A percentile compares a stretch with the other conserved stretches of the same genome.
These are phyloP conservation scores for Acanthamoeba lenticulata DNA, from an alignment of 208 protist genomes.

Conservation along the genomic window DNA sequence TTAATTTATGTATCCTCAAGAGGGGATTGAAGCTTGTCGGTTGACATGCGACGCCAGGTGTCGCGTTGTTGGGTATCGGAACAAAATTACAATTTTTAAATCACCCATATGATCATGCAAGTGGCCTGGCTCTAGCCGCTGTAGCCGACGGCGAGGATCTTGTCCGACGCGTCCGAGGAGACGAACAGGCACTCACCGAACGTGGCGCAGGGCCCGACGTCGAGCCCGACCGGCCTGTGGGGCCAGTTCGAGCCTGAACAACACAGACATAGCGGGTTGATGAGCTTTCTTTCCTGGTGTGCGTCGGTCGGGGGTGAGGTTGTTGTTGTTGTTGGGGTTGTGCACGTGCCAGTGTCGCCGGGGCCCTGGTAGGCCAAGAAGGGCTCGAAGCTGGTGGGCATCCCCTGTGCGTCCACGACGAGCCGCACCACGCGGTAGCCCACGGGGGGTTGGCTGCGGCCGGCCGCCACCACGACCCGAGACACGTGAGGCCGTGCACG, in stretches of 20 bases:
- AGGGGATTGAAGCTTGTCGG: no score
- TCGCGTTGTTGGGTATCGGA: no score
- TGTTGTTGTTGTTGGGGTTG: background rate
- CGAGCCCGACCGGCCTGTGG: background rate
- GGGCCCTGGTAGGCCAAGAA: slow-evolving; percentile 47
- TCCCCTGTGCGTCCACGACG: background rate
- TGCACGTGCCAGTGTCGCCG: slow-evolving; percentile 11
- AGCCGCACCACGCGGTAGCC: background rate
- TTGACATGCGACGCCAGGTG: no score
- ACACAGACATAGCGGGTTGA: background rate
- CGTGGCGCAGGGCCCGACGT: background rate
- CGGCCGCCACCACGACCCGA: no score
- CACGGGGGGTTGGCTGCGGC: background rate
- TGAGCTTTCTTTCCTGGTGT: background rate
- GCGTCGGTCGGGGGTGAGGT: background rate
- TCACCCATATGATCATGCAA: no score
- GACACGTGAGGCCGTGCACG: no score
- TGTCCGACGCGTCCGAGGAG: background rate
- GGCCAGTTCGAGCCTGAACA: slow-evolving; percentile 35
- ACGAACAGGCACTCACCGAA: slow-evolving; percentile 41
- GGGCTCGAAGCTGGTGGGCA: background rate
- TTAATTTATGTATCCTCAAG: no score
- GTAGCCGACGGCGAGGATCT: slow-evolving; percentile 25
- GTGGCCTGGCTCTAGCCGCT: no score
- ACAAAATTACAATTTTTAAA: no score